phyloP scores from a whole-genome alignment of 805 yeast genomes.

The Wickerhamomyces rabaulensis region DNA sequence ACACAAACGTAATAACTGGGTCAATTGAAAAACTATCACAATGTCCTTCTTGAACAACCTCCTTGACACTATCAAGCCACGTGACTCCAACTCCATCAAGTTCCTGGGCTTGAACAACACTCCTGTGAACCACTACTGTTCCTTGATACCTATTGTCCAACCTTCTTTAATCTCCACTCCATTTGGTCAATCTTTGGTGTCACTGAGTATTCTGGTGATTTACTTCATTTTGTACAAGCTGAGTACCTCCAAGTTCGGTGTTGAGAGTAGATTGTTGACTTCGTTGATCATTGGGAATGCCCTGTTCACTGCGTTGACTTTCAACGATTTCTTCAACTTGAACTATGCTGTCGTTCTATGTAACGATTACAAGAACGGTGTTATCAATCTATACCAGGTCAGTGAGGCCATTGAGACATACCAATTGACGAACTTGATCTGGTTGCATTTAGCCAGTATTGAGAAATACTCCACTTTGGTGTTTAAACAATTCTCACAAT shows the following conservation, averaged over 20 bases:
- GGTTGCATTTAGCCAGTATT: background rate
- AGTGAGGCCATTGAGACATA: conserved; percentile 18
- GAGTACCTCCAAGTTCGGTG: conserved; percentile 6
- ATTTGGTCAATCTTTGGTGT: conserved; percentile 20
- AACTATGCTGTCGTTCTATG: conserved; percentile 20
- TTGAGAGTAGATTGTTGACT: conserved; percentile 20
- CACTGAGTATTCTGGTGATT: conserved; percentile 8
- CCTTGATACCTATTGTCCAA: conserved; percentile 16
- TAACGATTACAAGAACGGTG: conserved; percentile 25
- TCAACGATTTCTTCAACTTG: conserved; percentile 23
- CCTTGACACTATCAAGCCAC: background rate
- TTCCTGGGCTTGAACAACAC: conserved; percentile 21
- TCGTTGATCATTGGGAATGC: conserved; percentile 19
- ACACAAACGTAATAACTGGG: too few relatives aligned
- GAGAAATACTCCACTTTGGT: conserved; percentile 11
- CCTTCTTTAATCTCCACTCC: conserved; percentile 22
- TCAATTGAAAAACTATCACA: background rate
- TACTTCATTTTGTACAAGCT: conserved; percentile 11
- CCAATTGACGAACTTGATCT: conserved; percentile 9
- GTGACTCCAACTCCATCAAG: background rate
- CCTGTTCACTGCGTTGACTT: conserved; percentile 10
- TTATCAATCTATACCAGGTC: conserved; percentile 19
- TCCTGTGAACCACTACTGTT: conserved; percentile 21
- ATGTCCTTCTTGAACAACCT: background rate
- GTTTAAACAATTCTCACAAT: conserved; percentile 13